phyloP scores from a whole-genome alignment of 768 basidiomycete genomes.

The Amanita fuliginea region DNA sequence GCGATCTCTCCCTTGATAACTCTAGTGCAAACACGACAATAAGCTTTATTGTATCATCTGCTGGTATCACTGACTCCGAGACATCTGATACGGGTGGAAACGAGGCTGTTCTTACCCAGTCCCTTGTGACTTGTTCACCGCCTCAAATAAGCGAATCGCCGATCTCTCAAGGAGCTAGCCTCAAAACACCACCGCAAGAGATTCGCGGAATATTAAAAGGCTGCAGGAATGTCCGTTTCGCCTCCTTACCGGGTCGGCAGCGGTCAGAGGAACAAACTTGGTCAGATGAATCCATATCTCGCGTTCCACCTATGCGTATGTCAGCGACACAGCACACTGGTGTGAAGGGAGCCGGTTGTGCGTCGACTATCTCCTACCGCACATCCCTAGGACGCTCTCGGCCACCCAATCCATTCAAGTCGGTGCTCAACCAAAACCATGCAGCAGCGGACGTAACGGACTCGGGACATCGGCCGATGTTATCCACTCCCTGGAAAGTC shows the following conservation, averaged over 20 bases:
- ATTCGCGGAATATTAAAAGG: constrained; percentile 4
- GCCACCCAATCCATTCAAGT: constrained; percentile 4
- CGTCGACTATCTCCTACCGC: neutral
- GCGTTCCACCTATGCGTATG: neutral
- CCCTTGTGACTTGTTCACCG: neutral
- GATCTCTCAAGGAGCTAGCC: neutral
- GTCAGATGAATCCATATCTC: neutral
- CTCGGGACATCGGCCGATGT: neutral
- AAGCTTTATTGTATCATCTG: constrained; percentile 1
- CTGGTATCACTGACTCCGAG: neutral
- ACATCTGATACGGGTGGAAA: neutral
- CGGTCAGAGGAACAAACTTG: neutral
- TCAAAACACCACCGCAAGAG: neutral
- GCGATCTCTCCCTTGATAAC: constrained; percentile 5
- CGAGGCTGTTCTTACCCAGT: neutral
- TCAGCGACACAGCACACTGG: neutral
- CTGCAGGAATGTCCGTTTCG: constrained; percentile 6
- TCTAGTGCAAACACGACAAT: neutral
- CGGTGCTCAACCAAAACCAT: neutral
- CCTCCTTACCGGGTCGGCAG: constrained; percentile 2
- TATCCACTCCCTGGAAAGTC: neutral
- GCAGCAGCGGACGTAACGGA: neutral
- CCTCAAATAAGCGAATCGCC: neutral
- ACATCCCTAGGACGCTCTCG: neutral
- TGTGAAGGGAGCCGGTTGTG: neutral